These are phyloP conservation scores for Neurospora sublineolata DNA, from an alignment of 495 filamentous ascomycete genomes.

Conservation along the genomic window DNA sequence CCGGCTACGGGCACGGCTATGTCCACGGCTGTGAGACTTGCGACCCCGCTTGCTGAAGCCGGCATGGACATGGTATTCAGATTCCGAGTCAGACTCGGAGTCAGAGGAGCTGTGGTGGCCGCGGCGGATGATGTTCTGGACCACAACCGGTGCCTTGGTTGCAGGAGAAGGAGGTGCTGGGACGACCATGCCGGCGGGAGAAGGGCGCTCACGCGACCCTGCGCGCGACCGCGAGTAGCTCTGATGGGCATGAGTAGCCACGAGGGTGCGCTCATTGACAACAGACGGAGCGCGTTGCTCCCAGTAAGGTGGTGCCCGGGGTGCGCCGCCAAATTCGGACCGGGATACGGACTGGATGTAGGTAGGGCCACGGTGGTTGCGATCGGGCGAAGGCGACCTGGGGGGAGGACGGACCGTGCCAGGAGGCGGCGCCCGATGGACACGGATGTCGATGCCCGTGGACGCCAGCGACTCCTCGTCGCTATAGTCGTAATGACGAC, in stretches of 20 bases:
- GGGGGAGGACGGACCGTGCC: conserved; percentile 16
- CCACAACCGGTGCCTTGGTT: conserved; percentile 29
- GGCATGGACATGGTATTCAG: neutral
- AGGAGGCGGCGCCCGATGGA: conserved; percentile 20
- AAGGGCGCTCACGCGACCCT: conserved; percentile 31
- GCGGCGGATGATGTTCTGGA: conserved; percentile 33
- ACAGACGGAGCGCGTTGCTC: neutral
- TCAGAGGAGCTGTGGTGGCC: conserved; percentile 19
- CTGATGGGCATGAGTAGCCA: conserved; percentile 15
- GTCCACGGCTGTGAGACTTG: conserved; percentile 12
- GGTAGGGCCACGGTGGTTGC: conserved; percentile 18
- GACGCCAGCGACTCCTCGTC: conserved; percentile 16
- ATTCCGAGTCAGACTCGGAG: conserved; percentile 22
- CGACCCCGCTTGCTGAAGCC: conserved; percentile 4
- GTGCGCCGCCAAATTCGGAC: neutral
- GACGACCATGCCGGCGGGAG: conserved; percentile 13
- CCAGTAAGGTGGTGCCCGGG: conserved; percentile 16
- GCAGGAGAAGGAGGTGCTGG: neutral
- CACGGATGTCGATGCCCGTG: conserved; percentile 29
- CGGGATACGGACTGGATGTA: conserved; percentile 27
- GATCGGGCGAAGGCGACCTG: neutral
- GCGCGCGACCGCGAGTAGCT: conserved; percentile 30
- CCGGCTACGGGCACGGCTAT: conserved; percentile 11
- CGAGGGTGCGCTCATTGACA: conserved; percentile 22
- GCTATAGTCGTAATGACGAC: conserved; percentile 15